Percentiles rank a stretch among this genome's conserved stretches.
Evolutionary conservation across 345 rosid genomes (phyloP).

Genomic region (Camelina laxa): DNA sequence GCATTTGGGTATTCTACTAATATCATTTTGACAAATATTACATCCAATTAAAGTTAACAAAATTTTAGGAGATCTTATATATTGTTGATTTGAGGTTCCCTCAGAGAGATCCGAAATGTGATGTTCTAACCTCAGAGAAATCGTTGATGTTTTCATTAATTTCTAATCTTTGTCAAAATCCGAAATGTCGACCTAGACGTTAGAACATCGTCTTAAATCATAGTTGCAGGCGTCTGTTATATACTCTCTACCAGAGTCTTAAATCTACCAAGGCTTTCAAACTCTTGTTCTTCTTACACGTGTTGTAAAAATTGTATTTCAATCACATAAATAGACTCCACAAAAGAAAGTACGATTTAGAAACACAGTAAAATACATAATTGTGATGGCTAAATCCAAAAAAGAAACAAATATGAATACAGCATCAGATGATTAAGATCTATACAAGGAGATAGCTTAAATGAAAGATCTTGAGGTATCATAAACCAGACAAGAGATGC

Average conservation of each 20-base stretch:
- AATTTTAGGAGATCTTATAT: too few relatives aligned
- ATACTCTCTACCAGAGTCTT: neutral
- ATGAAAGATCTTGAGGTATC: slow-evolving; percentile 29
- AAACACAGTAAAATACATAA: neutral
- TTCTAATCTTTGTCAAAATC: too few relatives aligned
- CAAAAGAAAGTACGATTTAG: neutral
- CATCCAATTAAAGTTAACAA: too few relatives aligned
- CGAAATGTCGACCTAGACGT: neutral
- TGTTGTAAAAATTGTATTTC: slow-evolving; percentile 3
- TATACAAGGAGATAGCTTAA: slow-evolving; percentile 12
- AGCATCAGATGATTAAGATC: slow-evolving; percentile 16
- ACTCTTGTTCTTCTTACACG: neutral
- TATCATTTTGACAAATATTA: too few relatives aligned
- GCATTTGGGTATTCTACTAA: too few relatives aligned
- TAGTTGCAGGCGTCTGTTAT: neutral
- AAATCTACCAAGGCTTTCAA: neutral
- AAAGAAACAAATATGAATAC: neutral
- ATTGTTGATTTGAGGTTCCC: too few relatives aligned
- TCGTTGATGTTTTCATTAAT: too few relatives aligned
- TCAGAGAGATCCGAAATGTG: too few relatives aligned
- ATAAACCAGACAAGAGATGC: slow-evolving; percentile 17
- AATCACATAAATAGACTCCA: slow-evolving; percentile 10
- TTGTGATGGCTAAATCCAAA: neutral
- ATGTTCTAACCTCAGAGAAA: too few relatives aligned
- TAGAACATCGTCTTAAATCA: neutral